Evolutionary conservation across 2,329 filamentous ascomycete genomes (phyloP).

Genomic region (Beauveria australis): DNA sequence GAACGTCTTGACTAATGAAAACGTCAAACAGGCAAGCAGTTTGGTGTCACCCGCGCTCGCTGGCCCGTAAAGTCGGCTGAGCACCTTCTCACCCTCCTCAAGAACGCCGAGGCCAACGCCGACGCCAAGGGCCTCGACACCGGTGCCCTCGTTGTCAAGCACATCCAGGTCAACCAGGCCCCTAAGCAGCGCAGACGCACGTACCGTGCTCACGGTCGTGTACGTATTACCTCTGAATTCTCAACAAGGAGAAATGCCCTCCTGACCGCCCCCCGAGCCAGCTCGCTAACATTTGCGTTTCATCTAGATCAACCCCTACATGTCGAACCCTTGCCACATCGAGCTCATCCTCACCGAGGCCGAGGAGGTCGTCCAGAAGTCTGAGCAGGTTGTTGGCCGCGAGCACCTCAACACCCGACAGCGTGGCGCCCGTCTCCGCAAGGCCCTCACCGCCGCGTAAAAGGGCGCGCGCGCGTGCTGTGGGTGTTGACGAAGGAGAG

Average conservation of each 20-base stretch:
- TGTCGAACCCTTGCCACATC: conserved; percentile 99
- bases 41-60: conserved; percentile 94
- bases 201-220: conserved; percentile 99
- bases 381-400: conserved; percentile 67
- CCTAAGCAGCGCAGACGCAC: conserved; percentile 98
- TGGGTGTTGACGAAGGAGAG: background rate
- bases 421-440: conserved; percentile 63
- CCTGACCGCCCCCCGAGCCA: no score
- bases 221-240: conserved; percentile 47
- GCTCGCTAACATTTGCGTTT: background rate
- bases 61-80: conserved; percentile 99
- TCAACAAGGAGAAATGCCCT: background rate
- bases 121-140: conserved; percentile 97
- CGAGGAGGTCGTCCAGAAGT: conserved; percentile 93
- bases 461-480: conserved; percentile 12
- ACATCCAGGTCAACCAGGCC: conserved; percentile 99
- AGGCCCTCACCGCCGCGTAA: conserved; percentile 59
- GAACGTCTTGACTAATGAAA: conserved; percentile 19
- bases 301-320: conserved; percentile 96
- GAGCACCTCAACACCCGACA: conserved; percentile 79
- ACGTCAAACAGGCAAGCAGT: conserved; percentile 77
- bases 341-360: conserved; percentile 98
- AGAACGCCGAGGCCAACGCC: conserved; percentile 95
- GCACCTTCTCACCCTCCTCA: conserved; percentile 93
- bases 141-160: conserved; percentile 95